Base-by-base conservation (phyloP, 2,329 filamentous ascomycete species). In the Pseudogymnoascus verrucosus region DNA sequence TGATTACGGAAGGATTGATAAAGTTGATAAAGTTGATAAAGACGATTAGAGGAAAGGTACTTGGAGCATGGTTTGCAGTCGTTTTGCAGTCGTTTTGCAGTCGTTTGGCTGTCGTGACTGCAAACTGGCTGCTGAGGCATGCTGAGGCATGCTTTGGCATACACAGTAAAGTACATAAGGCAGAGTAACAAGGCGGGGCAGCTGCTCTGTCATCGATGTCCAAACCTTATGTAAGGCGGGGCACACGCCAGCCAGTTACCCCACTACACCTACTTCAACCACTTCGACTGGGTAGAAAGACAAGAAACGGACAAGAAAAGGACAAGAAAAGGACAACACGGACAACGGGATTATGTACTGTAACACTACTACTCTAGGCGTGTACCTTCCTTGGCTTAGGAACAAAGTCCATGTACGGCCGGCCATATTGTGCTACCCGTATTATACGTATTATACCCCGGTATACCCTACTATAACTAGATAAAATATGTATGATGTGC, bases 191-290 rank as follows among this genome's bases (percentile, higher is more conserved):
- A 44, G 40, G 44, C 12, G 23, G 44, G 44, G 44, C 14, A 16
- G 42, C 42, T 51, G 44, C 44, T 51, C 44, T 51, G 44, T 51
- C 44, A 51, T 51, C 42, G 23, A 51, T 51, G 23, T n/a, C 10
- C 44, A 51, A 51, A 51, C 44, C 44, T 51, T 51, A 51, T 51
- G 44, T 51, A 51, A 51, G 44, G 44, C 44, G 44, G 44, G 44
- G 44, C 44, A 51, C 23, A n/a, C 6, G 7, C 12, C 6, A 10
- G 28, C 3, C 14, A 28, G 23, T 51, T 51, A 51, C 44, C 44
- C 44, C 44, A 51, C 44, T 28, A 51, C 44, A n/a, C 23, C 44
- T 14, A 4, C 21, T 11, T 28, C 44, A 10, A 16, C 14, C n/a
- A 31, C 28, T 4, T 31, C 28, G 2, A 31, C 28, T 31, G 28